phyloP scores from a whole-genome alignment of 2,329 filamentous ascomycete species.

The Niveomyces coronatus region DNA sequence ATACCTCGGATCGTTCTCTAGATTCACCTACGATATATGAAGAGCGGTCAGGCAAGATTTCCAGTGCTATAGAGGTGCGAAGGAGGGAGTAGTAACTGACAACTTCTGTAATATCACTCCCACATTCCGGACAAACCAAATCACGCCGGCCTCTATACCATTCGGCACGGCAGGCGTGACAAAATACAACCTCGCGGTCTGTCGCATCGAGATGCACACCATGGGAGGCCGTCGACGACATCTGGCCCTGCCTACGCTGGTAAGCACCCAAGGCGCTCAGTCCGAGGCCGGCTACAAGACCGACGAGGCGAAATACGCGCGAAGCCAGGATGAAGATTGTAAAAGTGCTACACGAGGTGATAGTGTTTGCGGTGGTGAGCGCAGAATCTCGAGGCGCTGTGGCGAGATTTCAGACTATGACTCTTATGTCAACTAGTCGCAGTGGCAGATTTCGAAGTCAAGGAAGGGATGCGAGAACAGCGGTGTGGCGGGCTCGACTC shows the following conservation, averaged over 20 bases:
- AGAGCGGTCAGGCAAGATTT: neutral
- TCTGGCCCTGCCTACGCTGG: constrained; percentile 35
- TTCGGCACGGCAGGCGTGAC: constrained; percentile 69
- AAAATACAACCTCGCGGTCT: constrained; percentile 67
- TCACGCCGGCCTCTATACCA: constrained; percentile 66
- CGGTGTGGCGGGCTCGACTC: no score
- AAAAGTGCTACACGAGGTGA: neutral
- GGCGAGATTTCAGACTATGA: no score
- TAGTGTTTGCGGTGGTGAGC: neutral
- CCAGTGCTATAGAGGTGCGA: neutral
- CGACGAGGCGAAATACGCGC: constrained; percentile 41
- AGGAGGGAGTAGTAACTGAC: constrained; percentile 38
- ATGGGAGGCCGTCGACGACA: constrained; percentile 22
- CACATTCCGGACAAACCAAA: constrained; percentile 67
- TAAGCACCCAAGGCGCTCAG: constrained; percentile 46
- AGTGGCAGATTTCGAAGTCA: no score
- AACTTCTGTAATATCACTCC: constrained; percentile 74
- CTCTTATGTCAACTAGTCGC: no score
- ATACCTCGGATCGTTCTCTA: constrained; percentile 52
- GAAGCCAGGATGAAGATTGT: constrained; percentile 39
- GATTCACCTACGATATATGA: constrained; percentile 38
- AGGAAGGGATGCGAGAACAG: no score
- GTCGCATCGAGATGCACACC: constrained; percentile 37
- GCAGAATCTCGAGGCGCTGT: neutral
- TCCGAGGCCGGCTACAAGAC: constrained; percentile 49